phyloP scores from a whole-genome alignment of 2,329 filamentous ascomycete genomes.

The Paramyrothecium roridum region DNA sequence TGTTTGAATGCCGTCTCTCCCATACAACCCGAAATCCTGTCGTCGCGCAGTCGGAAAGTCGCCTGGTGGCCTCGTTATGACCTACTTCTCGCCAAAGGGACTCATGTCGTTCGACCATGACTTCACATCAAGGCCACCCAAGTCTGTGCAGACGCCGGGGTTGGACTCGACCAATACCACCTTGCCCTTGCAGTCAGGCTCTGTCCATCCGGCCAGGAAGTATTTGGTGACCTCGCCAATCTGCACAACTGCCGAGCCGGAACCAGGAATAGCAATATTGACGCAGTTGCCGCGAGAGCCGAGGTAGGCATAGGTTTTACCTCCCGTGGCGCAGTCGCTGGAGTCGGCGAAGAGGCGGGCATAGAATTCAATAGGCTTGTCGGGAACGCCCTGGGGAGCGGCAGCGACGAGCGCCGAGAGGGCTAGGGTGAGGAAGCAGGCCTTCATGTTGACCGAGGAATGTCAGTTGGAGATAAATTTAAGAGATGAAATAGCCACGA shows the following conservation, averaged over 20 bases:
- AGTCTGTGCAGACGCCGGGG: neutral
- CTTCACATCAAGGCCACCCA: neutral
- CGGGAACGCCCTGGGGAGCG: neutral
- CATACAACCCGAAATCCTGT: no score
- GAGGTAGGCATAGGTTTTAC: neutral
- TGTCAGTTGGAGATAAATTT: no score
- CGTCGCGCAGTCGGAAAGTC: no score
- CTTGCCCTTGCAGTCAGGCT: constrained; percentile 1
- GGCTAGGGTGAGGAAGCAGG: neutral
- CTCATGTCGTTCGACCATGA: neutral
- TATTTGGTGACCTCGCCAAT: constrained; percentile 1
- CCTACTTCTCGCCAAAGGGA: neutral
- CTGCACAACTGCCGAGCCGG: neutral
- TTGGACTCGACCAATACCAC: neutral
- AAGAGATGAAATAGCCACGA: no score
- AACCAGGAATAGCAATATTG: neutral
- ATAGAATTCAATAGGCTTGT: constrained; percentile 1
- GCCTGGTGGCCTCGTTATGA: no score
- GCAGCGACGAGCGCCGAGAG: neutral
- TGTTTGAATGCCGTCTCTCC: no score
- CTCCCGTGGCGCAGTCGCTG: neutral
- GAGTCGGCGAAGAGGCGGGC: constrained; percentile 1
- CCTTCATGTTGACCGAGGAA: neutral
- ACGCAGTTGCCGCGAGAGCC: constrained; percentile 1
- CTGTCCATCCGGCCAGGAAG: constrained; percentile 2